A percentile compares a stretch with the other conserved stretches of the same genome.
Conservation (phyloP, 2,329 filamentous ascomycete genomes). For the Xylariaceae sp. region DNA sequence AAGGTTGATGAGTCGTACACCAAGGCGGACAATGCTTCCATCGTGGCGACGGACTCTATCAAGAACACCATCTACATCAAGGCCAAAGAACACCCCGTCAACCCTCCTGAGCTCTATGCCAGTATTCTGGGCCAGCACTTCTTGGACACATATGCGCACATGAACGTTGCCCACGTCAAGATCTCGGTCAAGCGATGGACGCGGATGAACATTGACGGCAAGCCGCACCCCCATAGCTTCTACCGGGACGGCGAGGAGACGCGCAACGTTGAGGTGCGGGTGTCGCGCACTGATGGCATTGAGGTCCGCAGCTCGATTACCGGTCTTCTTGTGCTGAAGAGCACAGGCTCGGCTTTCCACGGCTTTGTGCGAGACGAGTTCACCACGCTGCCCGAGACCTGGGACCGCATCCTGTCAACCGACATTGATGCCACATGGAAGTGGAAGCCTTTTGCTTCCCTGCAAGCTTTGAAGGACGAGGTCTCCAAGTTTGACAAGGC, state of each 20-base stretch:
- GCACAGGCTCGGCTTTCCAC: conserved; percentile 93
- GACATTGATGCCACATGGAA: conserved; percentile 83
- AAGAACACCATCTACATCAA: conserved; percentile 97
- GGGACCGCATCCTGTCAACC: conserved; percentile 93
- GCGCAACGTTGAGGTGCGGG: conserved; percentile 70
- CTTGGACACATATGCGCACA: conserved; percentile 80
- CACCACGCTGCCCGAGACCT: conserved; percentile 83
- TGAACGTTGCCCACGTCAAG: conserved; percentile 75
- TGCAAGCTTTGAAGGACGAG: conserved; percentile 62
- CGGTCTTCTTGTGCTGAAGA: conserved; percentile 86
- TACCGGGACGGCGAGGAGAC: conserved; percentile 84
- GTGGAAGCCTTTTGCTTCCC: conserved; percentile 66
- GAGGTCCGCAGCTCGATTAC: conserved; percentile 71
- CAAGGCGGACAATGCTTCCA: conserved; percentile 83
- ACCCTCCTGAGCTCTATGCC: conserved; percentile 87
- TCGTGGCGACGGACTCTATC: conserved; percentile 95
- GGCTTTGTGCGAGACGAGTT: conserved; percentile 90
- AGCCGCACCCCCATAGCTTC: conserved; percentile 94
- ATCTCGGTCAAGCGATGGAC: conserved; percentile 87
- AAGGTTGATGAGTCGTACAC: conserved; percentile 90
- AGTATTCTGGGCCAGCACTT: conserved; percentile 83
- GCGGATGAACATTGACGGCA: conserved; percentile 78
- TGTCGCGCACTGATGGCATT: conserved; percentile 64
- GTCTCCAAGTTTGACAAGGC: conserved; percentile 69
- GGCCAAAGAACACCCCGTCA: conserved; percentile 88